Percentiles rank a stretch among this genome's conserved stretches.
phyloP scores from a whole-genome alignment of 805 yeast species.

The Saturnispora hagleri region DNA sequence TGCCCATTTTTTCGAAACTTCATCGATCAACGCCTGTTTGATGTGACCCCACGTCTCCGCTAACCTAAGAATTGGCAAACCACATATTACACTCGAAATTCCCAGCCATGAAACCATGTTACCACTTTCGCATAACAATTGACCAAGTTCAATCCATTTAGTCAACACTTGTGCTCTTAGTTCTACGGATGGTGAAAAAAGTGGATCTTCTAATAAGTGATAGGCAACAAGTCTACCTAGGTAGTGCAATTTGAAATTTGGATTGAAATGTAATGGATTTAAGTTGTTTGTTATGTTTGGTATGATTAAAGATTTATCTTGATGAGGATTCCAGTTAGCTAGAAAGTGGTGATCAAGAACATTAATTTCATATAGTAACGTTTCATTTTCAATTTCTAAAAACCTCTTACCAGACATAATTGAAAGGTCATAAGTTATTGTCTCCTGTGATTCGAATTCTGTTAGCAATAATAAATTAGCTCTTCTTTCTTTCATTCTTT shows the following conservation, averaged over 20 bases:
- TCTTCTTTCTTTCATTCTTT: slow-evolving; percentile 43
- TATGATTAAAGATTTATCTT: slow-evolving; percentile 54
- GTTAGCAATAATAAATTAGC: slow-evolving; percentile 32
- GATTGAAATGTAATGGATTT: slow-evolving; percentile 74
- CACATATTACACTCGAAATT: slow-evolving; percentile 72
- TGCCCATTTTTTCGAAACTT: slow-evolving; percentile 77
- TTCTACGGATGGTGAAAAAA: slow-evolving; percentile 26
- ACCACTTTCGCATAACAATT: slow-evolving; percentile 65
- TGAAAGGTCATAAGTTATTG: slow-evolving; percentile 7
- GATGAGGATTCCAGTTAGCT: slow-evolving; percentile 66
- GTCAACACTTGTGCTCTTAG: slow-evolving; percentile 57
- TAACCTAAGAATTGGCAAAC: slow-evolving; percentile 72
- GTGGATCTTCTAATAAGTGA: slow-evolving; percentile 56
- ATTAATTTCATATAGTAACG: slow-evolving; percentile 56
- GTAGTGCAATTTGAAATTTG: slow-evolving; percentile 60
- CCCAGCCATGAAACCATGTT: slow-evolving; percentile 95
- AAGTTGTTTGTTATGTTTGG: slow-evolving; percentile 28
- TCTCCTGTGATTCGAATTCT: slow-evolving; percentile 18
- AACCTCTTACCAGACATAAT: slow-evolving; percentile 33
- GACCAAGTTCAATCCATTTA: slow-evolving; percentile 83
- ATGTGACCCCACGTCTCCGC: slow-evolving; percentile 68
- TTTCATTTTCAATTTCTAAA: slow-evolving; percentile 41
- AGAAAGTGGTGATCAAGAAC: slow-evolving; percentile 59
- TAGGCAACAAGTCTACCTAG: slow-evolving; percentile 59
- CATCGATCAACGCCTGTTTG: slow-evolving; percentile 45